A percentile compares a stretch with the other conserved stretches of the same genome.
Evolutionary conservation across 352 stramenopile genomes (phyloP).

Genomic region (Halophytophthora polymorphica): DNA sequence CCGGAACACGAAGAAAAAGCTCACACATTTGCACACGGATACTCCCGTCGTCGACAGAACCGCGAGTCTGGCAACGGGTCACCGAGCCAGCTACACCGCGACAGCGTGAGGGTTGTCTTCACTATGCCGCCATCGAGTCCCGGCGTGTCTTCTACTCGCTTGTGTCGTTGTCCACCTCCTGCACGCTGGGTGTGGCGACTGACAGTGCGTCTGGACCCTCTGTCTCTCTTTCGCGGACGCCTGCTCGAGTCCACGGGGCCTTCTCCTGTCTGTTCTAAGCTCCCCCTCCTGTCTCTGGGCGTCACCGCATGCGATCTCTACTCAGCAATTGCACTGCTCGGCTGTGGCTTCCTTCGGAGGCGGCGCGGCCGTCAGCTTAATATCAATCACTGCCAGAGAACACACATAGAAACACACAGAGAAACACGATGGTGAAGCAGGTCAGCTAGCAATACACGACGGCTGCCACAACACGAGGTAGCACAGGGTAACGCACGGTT

Average conservation of each 20-base stretch:
- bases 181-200: no score
- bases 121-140: no score
- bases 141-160: neutral
- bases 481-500: conserved; percentile 53
- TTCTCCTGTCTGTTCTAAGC: conserved; percentile 14
- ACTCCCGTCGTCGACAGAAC: conserved; percentile 16
- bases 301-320: conserved; percentile 1
- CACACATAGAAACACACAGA: conserved; percentile 1
- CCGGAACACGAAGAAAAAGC: conserved; percentile 15
- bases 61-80: no score
- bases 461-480: neutral
- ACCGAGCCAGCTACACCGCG: no score
- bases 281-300: conserved; percentile 19
- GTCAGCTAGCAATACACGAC: neutral
- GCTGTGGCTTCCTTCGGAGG: conserved; percentile 68
- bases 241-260: neutral
- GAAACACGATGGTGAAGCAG: conserved; percentile 4
- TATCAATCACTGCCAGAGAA: conserved; percentile 73
- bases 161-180: neutral
- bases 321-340: conserved; percentile 72
- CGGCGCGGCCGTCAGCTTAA: conserved; percentile 83
- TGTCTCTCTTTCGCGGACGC: no score
- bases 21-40: conserved; percentile 19
- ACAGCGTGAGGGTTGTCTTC: no score
- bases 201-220: no score